A percentile compares a stretch with the other conserved stretches of the same genome.
These are phyloP conservation scores for Saccharomyces hybrid DNA, from an alignment of 1,139 yeast species.

Conservation along the genomic window DNA sequence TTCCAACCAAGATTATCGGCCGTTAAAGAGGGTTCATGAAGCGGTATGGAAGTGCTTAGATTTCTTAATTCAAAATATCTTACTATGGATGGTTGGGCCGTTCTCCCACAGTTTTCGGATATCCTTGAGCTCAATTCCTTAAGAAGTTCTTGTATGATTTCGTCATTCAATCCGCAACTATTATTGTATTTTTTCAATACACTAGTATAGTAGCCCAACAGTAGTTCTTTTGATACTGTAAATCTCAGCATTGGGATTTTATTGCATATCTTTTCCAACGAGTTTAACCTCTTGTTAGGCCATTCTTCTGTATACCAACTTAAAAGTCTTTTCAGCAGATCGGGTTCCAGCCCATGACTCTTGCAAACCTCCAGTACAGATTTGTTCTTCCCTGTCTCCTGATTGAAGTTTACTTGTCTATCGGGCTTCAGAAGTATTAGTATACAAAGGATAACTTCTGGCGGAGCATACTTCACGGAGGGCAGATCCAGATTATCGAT, in stretches of 20 bases:
- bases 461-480: slow-evolving; percentile 43
- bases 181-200: slow-evolving; percentile 46
- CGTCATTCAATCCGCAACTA: slow-evolving; percentile 33
- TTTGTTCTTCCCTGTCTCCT: neutral
- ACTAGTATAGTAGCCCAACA: slow-evolving; percentile 57
- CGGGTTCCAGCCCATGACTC: slow-evolving; percentile 4
- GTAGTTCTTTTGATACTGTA: slow-evolving; percentile 19
- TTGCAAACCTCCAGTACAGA: slow-evolving; percentile 3
- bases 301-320: slow-evolving; percentile 39
- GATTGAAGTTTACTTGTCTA: slow-evolving; percentile 47
- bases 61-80: slow-evolving; percentile 41
- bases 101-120: slow-evolving; percentile 79
- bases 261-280: slow-evolving; percentile 31
- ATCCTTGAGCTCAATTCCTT: slow-evolving; percentile 56
- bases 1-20: slow-evolving; percentile 83
- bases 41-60: slow-evolving; percentile 34
- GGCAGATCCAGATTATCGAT: slow-evolving; percentile 68
- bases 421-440: slow-evolving; percentile 47
- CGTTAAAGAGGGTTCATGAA: slow-evolving; percentile 81
- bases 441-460: slow-evolving; percentile 39
- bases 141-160: slow-evolving; percentile 35
- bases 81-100: slow-evolving; percentile 69
- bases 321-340: slow-evolving; percentile 21
- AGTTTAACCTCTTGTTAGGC: slow-evolving; percentile 32
- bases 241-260: slow-evolving; percentile 21